These are phyloP conservation scores for Cladorrhinum samala DNA, from an alignment of 495 filamentous ascomycete species.

Conservation along the genomic window DNA sequence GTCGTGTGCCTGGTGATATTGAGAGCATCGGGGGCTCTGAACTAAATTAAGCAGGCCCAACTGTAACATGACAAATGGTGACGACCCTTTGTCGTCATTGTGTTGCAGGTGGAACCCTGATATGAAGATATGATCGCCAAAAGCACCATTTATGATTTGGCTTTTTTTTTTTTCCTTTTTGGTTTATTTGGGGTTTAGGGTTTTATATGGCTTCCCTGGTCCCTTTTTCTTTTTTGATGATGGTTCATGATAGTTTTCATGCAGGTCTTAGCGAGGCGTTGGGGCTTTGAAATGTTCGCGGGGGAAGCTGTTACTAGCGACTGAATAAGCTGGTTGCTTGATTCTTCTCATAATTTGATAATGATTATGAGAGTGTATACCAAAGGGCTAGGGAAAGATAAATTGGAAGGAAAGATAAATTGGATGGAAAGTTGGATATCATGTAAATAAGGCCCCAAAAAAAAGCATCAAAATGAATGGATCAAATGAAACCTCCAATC, in stretches of 20 bases:
- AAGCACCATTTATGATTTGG: neutral
- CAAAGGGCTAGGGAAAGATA: no score
- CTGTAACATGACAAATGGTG: neutral
- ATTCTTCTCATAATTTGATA: neutral
- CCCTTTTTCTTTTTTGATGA: neutral
- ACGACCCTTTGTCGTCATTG: slow-evolving; percentile 5
- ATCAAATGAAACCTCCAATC: neutral
- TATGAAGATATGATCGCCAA: slow-evolving; percentile 8
- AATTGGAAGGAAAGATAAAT: no score
- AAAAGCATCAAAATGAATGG: neutral
- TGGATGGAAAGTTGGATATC: no score
- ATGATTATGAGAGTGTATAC: neutral
- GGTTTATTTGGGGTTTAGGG: slow-evolving; percentile 1
- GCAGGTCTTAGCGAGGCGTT: neutral
- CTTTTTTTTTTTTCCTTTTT: slow-evolving; percentile 7
- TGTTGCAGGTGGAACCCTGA: slow-evolving; percentile 1
- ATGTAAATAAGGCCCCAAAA: neutral
- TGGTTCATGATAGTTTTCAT: neutral
- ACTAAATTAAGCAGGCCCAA: neutral
- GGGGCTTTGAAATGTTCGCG: no score
- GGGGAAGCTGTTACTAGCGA: no score
- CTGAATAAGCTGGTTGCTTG: no score
- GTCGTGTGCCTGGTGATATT: slow-evolving; percentile 2
- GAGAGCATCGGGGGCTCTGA: slow-evolving; percentile 3
- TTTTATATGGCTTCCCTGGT: neutral